These are phyloP conservation scores for Cryptococcus neoformans DNA, from an alignment of 1,284 basidiomycete species.

Conservation along the genomic window DNA sequence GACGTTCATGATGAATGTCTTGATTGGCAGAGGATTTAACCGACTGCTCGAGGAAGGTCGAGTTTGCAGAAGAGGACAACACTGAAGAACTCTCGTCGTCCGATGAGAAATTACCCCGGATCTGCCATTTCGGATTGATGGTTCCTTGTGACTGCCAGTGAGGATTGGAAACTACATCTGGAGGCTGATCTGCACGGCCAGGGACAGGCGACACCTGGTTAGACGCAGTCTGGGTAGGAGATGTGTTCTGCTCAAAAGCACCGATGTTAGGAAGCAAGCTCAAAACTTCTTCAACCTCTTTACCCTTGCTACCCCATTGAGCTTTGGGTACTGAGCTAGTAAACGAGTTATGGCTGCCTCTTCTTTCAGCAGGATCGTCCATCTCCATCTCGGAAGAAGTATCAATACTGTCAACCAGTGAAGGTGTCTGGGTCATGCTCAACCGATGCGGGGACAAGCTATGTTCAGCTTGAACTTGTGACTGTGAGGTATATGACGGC, in stretches of 20 bases:
- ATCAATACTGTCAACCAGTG: constrained; percentile 31
- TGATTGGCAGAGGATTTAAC: constrained; percentile 8
- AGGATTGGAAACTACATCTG: not conserved
- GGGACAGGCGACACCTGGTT: not conserved
- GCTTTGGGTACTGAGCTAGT: not conserved
- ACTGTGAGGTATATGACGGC: not conserved
- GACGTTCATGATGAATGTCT: constrained; percentile 9
- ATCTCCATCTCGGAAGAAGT: constrained; percentile 30
- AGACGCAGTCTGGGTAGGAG: constrained; percentile 5
- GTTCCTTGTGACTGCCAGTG: not conserved
- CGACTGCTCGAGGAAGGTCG: constrained; percentile 8
- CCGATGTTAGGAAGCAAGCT: not conserved
- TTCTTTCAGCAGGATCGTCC: constrained; percentile 24
- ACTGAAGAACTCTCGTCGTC: constrained; percentile 8
- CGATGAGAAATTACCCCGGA: not conserved
- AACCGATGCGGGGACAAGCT: constrained; percentile 8
- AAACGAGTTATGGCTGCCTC: not conserved
- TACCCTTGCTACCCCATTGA: not conserved
- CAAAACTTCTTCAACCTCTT: not conserved
- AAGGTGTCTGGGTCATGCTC: constrained; percentile 27
- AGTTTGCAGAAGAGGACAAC: constrained; percentile 15
- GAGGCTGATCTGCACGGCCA: not conserved
- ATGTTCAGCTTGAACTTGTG: not conserved
- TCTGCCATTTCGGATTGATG: constrained; percentile 3
- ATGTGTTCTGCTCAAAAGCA: not conserved